Conservation (phyloP, 2,329 filamentous ascomycete species). For the Lachnellula cervina region DNA sequence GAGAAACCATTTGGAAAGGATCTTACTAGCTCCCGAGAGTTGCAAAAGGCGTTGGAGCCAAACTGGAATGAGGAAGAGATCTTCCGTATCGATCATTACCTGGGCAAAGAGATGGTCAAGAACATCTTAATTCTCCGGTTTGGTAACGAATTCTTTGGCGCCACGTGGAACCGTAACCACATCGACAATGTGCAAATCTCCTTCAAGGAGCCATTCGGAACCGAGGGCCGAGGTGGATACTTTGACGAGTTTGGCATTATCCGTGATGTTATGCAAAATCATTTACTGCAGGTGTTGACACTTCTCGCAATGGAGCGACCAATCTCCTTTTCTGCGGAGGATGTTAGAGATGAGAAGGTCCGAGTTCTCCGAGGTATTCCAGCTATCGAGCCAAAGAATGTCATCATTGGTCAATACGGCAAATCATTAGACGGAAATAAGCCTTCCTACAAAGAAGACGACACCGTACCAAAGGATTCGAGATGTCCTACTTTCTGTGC, state of each 20-base stretch:
- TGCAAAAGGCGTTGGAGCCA: slow-evolving; percentile 90
- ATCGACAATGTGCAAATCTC: slow-evolving; percentile 99
- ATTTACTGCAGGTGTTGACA: slow-evolving; percentile 92
- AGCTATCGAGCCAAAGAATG: slow-evolving; percentile 96
- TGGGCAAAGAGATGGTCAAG: slow-evolving; percentile 99
- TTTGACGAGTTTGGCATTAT: slow-evolving; percentile 99
- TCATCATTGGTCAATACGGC: slow-evolving; percentile 98
- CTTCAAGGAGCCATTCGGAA: slow-evolving; percentile 99
- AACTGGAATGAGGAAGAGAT: slow-evolving; percentile 99
- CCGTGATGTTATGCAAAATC: slow-evolving; percentile 99
- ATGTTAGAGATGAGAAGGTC: slow-evolving; percentile 98
- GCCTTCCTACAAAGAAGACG: slow-evolving; percentile 97
- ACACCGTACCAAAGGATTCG: slow-evolving; percentile 95
- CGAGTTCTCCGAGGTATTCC: slow-evolving; percentile 91
- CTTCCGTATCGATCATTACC: slow-evolving; percentile 98
- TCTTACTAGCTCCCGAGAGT: slow-evolving; percentile 84
- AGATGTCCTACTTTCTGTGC: slow-evolving; percentile 98
- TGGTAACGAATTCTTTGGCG: slow-evolving; percentile 97
- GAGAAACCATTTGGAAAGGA: slow-evolving; percentile 99
- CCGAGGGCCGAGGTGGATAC: slow-evolving; percentile 94
- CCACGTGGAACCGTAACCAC: slow-evolving; percentile 98
- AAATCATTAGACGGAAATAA: slow-evolving; percentile 94
- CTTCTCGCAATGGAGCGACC: slow-evolving; percentile 97
- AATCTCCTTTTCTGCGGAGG: slow-evolving; percentile 95
- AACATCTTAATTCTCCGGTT: slow-evolving; percentile 98